Evolutionary conservation across 352 stramenopile species (phyloP).

Genomic region (Phytophthora parvispora): DNA sequence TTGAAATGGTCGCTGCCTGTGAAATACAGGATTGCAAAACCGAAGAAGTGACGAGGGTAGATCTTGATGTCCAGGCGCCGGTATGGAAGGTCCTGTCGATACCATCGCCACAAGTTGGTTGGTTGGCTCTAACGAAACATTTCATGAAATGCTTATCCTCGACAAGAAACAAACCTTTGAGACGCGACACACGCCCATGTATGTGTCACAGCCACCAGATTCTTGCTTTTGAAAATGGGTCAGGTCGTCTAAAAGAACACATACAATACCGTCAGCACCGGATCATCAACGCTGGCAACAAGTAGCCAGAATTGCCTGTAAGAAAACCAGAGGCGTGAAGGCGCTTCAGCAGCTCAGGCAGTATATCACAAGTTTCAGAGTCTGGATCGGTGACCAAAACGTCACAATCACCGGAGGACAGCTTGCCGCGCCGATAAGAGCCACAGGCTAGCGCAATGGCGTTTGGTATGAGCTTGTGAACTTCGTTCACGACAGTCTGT

Average conservation of each 20-base stretch:
- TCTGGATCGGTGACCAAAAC: slow-evolving; percentile 84
- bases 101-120: slow-evolving; percentile 1
- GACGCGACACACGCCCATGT: slow-evolving; percentile 89
- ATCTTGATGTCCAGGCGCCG: slow-evolving; percentile 91
- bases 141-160: not conserved
- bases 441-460: slow-evolving; percentile 75
- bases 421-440: slow-evolving; percentile 84
- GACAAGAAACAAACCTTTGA: slow-evolving; percentile 44
- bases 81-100: slow-evolving; percentile 48
- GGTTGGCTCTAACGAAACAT: slow-evolving; percentile 2
- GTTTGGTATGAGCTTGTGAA: slow-evolving; percentile 72
- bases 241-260: slow-evolving; percentile 63
- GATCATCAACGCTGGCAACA: not conserved
- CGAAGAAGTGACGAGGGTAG: slow-evolving; percentile 82
- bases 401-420: slow-evolving; percentile 80
- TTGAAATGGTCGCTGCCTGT: slow-evolving; percentile 95
- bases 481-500: slow-evolving; percentile 74
- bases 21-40: slow-evolving; percentile 92
- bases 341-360: slow-evolving; percentile 72
- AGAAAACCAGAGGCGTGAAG: slow-evolving; percentile 77
- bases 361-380: slow-evolving; percentile 69
- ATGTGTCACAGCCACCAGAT: slow-evolving; percentile 72
- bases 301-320: slow-evolving; percentile 42
- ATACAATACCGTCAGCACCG: slow-evolving; percentile 1
- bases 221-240: slow-evolving; percentile 71